Evolutionary conservation across 768 basidiomycete genomes (phyloP).

Genomic region (Krasilnikovozyma curviuscula): DNA sequence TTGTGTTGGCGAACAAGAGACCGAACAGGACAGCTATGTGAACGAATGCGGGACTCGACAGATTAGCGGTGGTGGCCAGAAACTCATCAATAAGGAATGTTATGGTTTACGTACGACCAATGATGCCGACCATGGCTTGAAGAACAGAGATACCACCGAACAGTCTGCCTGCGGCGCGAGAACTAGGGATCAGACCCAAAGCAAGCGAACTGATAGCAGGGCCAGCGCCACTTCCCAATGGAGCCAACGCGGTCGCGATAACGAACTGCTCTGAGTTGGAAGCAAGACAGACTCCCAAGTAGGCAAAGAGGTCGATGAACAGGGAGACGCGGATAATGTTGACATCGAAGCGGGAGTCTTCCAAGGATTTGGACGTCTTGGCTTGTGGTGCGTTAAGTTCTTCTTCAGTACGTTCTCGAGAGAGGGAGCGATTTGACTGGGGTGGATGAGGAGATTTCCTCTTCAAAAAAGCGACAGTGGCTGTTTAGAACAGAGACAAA

Average conservation of each 20-base stretch:
- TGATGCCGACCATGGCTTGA: slow-evolving; percentile 33
- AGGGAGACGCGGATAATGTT: slow-evolving; percentile 44
- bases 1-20: slow-evolving; percentile 43
- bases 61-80: neutral
- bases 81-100: fast-evolving
- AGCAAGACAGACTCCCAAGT: slow-evolving; percentile 35
- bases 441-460: slow-evolving; percentile 25
- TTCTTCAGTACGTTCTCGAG: slow-evolving; percentile 1
- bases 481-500: slow-evolving; percentile 26
- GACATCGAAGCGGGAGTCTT: slow-evolving; percentile 44
- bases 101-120: slow-evolving; percentile 2
- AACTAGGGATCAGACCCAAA: slow-evolving; percentile 39
- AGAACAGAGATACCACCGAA: slow-evolving; percentile 66
- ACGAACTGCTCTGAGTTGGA: slow-evolving; percentile 37
- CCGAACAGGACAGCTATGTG: slow-evolving; percentile 39
- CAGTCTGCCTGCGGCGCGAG: slow-evolving; percentile 45
- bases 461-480: slow-evolving; percentile 38
- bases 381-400: slow-evolving; percentile 17
- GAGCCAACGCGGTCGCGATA: slow-evolving; percentile 32
- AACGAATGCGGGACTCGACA: neutral
- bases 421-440: neutral
- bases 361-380: slow-evolving; percentile 19
- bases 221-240: slow-evolving; percentile 43
- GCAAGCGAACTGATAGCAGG: slow-evolving; percentile 57
- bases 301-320: slow-evolving; percentile 37